phyloP scores from a whole-genome alignment of 1,284 basidiomycete genomes.

The Phylloporus sp. region DNA sequence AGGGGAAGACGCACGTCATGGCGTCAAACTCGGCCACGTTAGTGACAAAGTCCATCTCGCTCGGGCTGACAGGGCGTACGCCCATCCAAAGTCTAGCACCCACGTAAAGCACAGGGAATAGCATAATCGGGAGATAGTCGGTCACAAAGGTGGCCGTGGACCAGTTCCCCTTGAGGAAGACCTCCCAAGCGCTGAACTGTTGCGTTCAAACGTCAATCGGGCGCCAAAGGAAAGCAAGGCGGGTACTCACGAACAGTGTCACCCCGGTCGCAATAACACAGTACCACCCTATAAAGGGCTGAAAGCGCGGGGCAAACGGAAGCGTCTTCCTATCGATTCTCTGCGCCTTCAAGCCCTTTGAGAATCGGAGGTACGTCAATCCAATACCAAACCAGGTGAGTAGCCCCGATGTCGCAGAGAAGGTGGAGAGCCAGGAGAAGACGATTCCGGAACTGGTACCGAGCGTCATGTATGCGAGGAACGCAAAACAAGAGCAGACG shows the following conservation, averaged over 20 bases:
- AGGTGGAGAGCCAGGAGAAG: conserved; percentile 67
- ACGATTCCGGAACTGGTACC: conserved; percentile 56
- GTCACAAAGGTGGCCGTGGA: conserved; percentile 48
- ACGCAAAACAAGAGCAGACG: conserved; percentile 58
- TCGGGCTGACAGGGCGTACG: conserved; percentile 43
- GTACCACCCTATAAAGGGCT: conserved; percentile 60
- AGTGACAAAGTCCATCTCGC: conserved; percentile 67
- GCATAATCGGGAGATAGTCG: conserved; percentile 66
- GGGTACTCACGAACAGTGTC: conserved; percentile 50
- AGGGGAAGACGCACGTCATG: conserved; percentile 43
- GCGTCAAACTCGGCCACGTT: conserved; percentile 61
- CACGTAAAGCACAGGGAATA: conserved; percentile 68
- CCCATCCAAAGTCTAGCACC: conserved; percentile 52
- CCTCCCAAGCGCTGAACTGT: conserved; percentile 50
- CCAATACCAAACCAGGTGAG: conserved; percentile 72
- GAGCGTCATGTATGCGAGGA: conserved; percentile 62
- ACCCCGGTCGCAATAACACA: conserved; percentile 41
- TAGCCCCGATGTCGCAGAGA: conserved; percentile 54
- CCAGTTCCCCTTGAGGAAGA: conserved; percentile 53
- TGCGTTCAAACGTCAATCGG: background rate
- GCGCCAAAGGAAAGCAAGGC: too few relatives aligned
- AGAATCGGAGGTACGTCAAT: conserved; percentile 68
- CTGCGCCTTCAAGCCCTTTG: conserved; percentile 65
- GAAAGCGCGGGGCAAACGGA: conserved; percentile 54
- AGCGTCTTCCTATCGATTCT: conserved; percentile 59